phyloP scores from a whole-genome alignment of 164 flowering plant genomes.

The Annona squamosa region DNA sequence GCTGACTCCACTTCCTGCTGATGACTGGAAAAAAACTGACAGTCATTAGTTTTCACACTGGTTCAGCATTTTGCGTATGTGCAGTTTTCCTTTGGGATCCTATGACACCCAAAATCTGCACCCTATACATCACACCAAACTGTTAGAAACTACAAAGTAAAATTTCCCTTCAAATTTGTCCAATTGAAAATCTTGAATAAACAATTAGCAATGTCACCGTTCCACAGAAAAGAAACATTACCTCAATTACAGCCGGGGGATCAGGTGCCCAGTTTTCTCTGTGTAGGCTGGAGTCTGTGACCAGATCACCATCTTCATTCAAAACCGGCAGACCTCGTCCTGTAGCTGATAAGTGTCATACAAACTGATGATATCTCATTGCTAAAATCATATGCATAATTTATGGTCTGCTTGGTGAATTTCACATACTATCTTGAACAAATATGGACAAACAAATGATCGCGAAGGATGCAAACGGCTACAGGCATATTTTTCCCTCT shows the following conservation, averaged over 20 bases:
- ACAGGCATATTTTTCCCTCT: too few relatives aligned
- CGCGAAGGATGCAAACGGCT: too few relatives aligned
- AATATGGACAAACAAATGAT: too few relatives aligned
- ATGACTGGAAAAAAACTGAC: slow-evolving; percentile 32
- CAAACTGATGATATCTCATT: not conserved
- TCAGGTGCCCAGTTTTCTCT: slow-evolving; percentile 44
- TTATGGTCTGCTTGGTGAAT: too few relatives aligned
- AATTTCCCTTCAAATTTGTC: not conserved
- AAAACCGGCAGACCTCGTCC: slow-evolving; percentile 77
- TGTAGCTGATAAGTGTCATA: slow-evolving; percentile 10
- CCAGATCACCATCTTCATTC: slow-evolving; percentile 79
- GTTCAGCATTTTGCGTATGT: not conserved
- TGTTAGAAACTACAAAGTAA: not conserved
- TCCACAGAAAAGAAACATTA: slow-evolving; percentile 12
- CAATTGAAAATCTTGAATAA: not conserved
- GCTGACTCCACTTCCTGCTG: slow-evolving; percentile 38
- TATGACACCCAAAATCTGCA: not conserved
- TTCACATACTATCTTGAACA: too few relatives aligned
- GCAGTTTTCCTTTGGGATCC: not conserved
- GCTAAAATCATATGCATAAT: not conserved
- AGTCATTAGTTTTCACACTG: not conserved
- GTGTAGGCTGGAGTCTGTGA: slow-evolving; percentile 35
- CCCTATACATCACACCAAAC: not conserved
- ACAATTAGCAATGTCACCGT: not conserved
- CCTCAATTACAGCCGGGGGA: slow-evolving; percentile 59